Evolutionary conservation across 805 yeast species (phyloP).

Genomic region (Metschnikowia arizonensis): DNA sequence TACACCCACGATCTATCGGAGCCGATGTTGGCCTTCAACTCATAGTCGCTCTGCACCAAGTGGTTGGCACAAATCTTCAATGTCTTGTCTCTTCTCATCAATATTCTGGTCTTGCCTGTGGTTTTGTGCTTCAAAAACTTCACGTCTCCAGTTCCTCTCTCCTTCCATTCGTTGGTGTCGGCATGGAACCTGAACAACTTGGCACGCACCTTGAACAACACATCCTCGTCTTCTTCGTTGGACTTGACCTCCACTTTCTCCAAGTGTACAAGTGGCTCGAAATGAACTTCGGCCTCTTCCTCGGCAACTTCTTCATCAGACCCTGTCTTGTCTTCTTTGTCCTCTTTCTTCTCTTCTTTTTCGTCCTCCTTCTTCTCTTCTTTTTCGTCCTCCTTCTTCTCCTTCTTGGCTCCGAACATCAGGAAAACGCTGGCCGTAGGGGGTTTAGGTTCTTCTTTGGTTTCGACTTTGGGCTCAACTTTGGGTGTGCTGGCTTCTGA

Average conservation of each 20-base stretch:
- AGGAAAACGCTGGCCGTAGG: slow-evolving; percentile 84
- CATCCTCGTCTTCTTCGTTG: slow-evolving; percentile 87
- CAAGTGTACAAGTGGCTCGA: slow-evolving; percentile 92
- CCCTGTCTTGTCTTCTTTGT: slow-evolving; percentile 35
- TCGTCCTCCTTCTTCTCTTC: slow-evolving; percentile 26
- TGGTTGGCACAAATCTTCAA: slow-evolving; percentile 98
- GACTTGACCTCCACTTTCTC: slow-evolving; percentile 97
- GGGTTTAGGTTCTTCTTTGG: slow-evolving; percentile 45
- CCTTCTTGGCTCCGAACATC: slow-evolving; percentile 91
- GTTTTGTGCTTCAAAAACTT: slow-evolving; percentile 88
- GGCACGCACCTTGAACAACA: slow-evolving; percentile 82
- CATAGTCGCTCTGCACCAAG: slow-evolving; percentile 75
- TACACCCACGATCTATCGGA: slow-evolving; percentile 99
- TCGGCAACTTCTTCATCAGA: slow-evolving; percentile 55
- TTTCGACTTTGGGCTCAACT: slow-evolving; percentile 24
- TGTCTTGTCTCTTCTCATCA: slow-evolving; percentile 99
- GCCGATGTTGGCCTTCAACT: slow-evolving; percentile 88
- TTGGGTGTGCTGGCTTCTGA: slow-evolving; percentile 6
- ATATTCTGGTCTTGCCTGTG: slow-evolving; percentile 76
- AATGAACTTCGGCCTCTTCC: slow-evolving; percentile 82
- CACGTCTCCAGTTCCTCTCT: slow-evolving; percentile 98
- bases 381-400: slow-evolving; percentile 47
- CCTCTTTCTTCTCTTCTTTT: slow-evolving; percentile 32
- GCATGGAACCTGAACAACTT: slow-evolving; percentile 87
- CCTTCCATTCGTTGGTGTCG: slow-evolving; percentile 94